Evolutionary conservation across 1,139 yeast species (phyloP).

Genomic region (Kodamaea anthophila): DNA sequence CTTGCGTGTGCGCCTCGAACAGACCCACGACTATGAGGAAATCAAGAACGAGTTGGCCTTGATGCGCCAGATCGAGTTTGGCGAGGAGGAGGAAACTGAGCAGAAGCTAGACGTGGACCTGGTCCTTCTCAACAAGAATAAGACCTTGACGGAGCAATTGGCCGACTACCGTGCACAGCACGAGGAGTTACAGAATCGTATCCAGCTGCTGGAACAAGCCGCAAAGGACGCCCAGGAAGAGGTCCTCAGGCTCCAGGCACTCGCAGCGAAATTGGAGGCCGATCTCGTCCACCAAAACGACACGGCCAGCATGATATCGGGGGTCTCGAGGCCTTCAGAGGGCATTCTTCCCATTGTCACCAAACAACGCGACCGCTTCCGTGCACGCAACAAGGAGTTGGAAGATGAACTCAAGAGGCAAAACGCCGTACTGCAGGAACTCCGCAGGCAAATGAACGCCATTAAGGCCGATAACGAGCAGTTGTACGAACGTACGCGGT

Average conservation of each 20-base stretch:
- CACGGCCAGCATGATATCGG: slow-evolving; percentile 64
- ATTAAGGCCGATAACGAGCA: slow-evolving; percentile 72
- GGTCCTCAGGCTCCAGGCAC: slow-evolving; percentile 27
- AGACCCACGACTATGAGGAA: slow-evolving; percentile 65
- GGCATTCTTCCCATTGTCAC: slow-evolving; percentile 83
- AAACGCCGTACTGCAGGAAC: slow-evolving; percentile 46
- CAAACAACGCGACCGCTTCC: slow-evolving; percentile 89
- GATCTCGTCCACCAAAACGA: slow-evolving; percentile 57
- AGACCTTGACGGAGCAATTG: slow-evolving; percentile 53
- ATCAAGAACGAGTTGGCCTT: slow-evolving; percentile 68
- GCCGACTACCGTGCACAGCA: slow-evolving; percentile 52
- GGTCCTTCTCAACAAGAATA: slow-evolving; percentile 53
- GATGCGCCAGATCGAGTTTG: slow-evolving; percentile 71
- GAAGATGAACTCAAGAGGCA: slow-evolving; percentile 74
- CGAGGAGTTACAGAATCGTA: slow-evolving; percentile 30
- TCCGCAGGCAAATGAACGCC: slow-evolving; percentile 57
- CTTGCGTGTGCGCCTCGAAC: slow-evolving; percentile 41
- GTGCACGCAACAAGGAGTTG: slow-evolving; percentile 70
- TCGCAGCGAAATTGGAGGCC: slow-evolving; percentile 61
- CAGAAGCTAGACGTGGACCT: slow-evolving; percentile 28
- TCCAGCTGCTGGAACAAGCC: slow-evolving; percentile 36
- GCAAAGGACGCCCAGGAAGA: slow-evolving; percentile 30
- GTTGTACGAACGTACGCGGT: slow-evolving; percentile 76
- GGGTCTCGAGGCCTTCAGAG: slow-evolving; percentile 42
- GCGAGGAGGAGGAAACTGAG: slow-evolving; percentile 29